Conservation (phyloP, 2,329 filamentous ascomycete genomes). For the Colletotrichum sp. region DNA sequence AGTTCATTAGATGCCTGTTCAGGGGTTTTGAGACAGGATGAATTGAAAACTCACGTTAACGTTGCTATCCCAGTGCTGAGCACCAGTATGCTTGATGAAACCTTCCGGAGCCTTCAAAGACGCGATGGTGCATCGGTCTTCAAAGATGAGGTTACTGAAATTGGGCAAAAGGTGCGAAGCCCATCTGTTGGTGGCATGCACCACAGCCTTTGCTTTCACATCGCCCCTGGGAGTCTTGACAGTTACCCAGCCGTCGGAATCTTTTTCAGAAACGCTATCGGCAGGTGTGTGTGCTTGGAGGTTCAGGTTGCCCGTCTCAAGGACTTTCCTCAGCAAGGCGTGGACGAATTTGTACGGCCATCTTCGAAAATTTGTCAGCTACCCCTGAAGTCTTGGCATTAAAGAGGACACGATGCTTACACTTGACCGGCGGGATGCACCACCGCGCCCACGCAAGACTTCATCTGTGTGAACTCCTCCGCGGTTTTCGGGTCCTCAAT, state of each 20-base stretch:
- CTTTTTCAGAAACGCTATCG: neutral
- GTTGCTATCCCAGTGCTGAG: neutral
- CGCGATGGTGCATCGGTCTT: neutral
- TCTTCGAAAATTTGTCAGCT: neutral
- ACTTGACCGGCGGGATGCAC: neutral
- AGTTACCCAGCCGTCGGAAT: constrained; percentile 31
- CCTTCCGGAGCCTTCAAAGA: neutral
- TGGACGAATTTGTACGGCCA: neutral
- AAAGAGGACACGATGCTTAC: neutral
- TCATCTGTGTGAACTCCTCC: neutral
- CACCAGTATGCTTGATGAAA: neutral
- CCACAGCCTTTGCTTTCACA: constrained; percentile 51
- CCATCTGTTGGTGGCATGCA: constrained; percentile 64
- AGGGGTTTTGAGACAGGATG: neutral
- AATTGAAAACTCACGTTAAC: neutral
- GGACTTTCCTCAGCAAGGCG: neutral
- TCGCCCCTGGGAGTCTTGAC: constrained; percentile 49
- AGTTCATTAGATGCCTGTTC: neutral
- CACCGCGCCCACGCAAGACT: neutral
- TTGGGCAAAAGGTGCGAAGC: constrained; percentile 54
- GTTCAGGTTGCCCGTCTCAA: neutral
- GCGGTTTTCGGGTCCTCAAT: neutral
- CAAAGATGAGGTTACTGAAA: neutral
- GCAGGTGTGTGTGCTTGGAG: neutral
- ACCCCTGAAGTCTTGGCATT: neutral